Percentiles rank a stretch among this genome's conserved stretches.
Conservation (phyloP, 495 filamentous ascomycete genomes). For the Neurospora hispaniola region DNA sequence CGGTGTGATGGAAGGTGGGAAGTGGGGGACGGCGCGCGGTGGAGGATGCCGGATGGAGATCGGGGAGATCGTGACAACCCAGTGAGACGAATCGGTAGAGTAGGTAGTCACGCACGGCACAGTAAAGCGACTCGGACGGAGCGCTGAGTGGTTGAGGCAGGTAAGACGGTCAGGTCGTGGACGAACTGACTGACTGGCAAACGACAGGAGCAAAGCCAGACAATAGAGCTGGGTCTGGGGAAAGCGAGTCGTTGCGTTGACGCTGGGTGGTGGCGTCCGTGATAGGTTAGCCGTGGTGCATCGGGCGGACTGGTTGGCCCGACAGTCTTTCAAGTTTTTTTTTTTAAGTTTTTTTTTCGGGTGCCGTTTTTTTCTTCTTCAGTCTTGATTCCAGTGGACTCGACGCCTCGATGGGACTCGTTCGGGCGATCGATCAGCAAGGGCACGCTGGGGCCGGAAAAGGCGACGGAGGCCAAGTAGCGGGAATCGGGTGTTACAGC, state of each 20-base stretch:
- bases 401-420: background rate
- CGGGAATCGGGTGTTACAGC: background rate
- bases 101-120: background rate
- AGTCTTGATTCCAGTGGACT: background rate
- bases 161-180: background rate
- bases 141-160: background rate
- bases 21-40: constrained; percentile 6
- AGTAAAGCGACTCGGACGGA: background rate
- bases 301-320: background rate
- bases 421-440: background rate
- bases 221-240: background rate
- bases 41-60: constrained; percentile 4
- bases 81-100: background rate
- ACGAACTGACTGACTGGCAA: background rate
- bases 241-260: background rate
- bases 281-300: background rate
- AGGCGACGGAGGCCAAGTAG: background rate
- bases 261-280: background rate
- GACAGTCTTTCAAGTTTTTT: background rate
- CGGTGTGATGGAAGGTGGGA: constrained; percentile 6
- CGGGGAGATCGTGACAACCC: background rate
- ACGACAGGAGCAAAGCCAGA: background rate
- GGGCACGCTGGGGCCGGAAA: background rate
- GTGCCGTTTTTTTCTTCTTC: background rate
- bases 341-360: background rate